phyloP scores from a whole-genome alignment of 805 yeast species.

The Suhomyces sp. region DNA sequence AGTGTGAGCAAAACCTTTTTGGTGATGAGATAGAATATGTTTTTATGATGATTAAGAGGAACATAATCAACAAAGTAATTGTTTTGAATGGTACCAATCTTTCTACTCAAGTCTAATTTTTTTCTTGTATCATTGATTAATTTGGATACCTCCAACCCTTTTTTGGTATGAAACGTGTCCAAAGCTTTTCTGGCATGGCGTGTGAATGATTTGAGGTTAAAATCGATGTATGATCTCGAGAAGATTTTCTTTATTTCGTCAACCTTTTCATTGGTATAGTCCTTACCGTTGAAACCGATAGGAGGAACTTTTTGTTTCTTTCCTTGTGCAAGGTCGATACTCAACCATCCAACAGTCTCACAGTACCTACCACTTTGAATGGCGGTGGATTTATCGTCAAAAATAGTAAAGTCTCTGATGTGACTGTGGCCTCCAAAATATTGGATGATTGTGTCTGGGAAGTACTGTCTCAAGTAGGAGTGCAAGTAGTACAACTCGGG shows the following conservation, averaged over 20 bases:
- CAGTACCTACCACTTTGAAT: slow-evolving; percentile 92
- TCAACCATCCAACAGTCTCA: slow-evolving; percentile 89
- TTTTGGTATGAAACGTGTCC: slow-evolving; percentile 49
- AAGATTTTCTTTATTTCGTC: slow-evolving; percentile 20
- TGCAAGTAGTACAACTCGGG: slow-evolving; percentile 51
- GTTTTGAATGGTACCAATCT: slow-evolving; percentile 64
- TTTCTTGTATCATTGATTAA: slow-evolving; percentile 44
- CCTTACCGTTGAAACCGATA: too few relatives aligned
- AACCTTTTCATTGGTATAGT: too few relatives aligned
- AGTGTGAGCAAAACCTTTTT: slow-evolving; percentile 53
- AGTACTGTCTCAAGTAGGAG: slow-evolving; percentile 49
- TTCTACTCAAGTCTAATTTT: slow-evolving; percentile 51
- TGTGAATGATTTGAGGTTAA: slow-evolving; percentile 68
- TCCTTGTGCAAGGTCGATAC: slow-evolving; percentile 42
- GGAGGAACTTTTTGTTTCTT: slow-evolving; percentile 10
- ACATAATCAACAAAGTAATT: slow-evolving; percentile 68
- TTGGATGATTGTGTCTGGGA: slow-evolving; percentile 68
- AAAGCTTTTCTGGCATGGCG: slow-evolving; percentile 50
- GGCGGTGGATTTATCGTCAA: slow-evolving; percentile 68
- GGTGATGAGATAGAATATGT: slow-evolving; percentile 60
- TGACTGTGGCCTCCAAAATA: slow-evolving; percentile 96
- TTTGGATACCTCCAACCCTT: slow-evolving; percentile 51
- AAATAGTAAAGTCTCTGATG: slow-evolving; percentile 73
- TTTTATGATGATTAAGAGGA: slow-evolving; percentile 49
- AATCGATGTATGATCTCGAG: slow-evolving; percentile 77